A percentile compares a stretch with the other conserved stretches of the same genome.
Conservation (phyloP, 768 basidiomycete species). For the Lentinula lateritia region DNA sequence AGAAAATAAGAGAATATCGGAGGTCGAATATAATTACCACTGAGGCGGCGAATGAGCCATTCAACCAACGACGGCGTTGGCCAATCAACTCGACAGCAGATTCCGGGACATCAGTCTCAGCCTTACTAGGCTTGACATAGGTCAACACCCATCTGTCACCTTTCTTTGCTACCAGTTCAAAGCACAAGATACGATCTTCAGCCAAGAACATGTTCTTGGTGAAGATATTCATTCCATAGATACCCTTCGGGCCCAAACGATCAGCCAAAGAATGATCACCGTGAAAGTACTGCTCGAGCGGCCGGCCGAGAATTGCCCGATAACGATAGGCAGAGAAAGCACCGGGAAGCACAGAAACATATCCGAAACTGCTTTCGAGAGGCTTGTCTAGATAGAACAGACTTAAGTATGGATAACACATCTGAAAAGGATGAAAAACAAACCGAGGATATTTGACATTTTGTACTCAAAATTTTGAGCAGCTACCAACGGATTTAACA, state of each 20-base stretch:
- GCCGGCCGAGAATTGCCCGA: slow-evolving; percentile 86
- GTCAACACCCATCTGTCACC: slow-evolving; percentile 85
- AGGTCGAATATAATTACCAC: slow-evolving; percentile 47
- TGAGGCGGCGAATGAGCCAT: slow-evolving; percentile 92
- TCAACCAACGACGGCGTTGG: slow-evolving; percentile 94
- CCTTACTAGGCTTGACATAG: slow-evolving; percentile 90
- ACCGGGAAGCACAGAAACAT: slow-evolving; percentile 91
- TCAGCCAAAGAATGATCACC: slow-evolving; percentile 89
- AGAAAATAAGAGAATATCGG: neutral
- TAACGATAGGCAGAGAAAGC: slow-evolving; percentile 97
- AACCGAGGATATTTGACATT: slow-evolving; percentile 94
- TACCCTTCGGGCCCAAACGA: slow-evolving; percentile 88
- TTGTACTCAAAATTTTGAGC: slow-evolving; percentile 98
- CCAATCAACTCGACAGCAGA: slow-evolving; percentile 88
- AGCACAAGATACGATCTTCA: slow-evolving; percentile 94
- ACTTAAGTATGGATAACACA: slow-evolving; percentile 7
- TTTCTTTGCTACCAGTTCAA: slow-evolving; percentile 91
- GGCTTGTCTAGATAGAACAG: slow-evolving; percentile 63
- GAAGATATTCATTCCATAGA: slow-evolving; percentile 96
- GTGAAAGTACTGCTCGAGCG: slow-evolving; percentile 82
- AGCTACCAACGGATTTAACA: slow-evolving; percentile 87
- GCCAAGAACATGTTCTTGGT: slow-evolving; percentile 89
- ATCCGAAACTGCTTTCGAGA: slow-evolving; percentile 92
- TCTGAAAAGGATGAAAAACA: slow-evolving; percentile 9
- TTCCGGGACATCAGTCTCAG: slow-evolving; percentile 96